A percentile compares a stretch with the other conserved stretches of the same genome.
Evolutionary conservation across 306 rosid species (phyloP).

Genomic region (Quercus suber): DNA sequence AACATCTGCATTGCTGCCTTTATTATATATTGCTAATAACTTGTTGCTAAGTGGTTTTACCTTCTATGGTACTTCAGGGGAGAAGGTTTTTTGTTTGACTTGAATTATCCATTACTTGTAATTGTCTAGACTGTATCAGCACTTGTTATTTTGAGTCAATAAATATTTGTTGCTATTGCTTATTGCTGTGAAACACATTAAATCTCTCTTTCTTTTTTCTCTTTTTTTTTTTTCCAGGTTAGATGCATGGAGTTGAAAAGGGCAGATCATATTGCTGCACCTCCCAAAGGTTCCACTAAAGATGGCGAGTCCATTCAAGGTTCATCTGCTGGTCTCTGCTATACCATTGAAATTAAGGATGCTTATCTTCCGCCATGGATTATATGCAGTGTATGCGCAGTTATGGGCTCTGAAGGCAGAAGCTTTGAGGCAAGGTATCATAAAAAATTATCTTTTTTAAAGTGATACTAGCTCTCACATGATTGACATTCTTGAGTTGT

Average conservation of each 20-base stretch:
- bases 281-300: conserved; percentile 38
- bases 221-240: conserved; percentile 39
- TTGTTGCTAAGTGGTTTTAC: not conserved
- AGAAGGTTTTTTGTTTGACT: not conserved
- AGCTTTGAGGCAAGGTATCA: conserved; percentile 92
- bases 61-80: not conserved
- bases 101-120: not conserved
- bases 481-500: conserved; percentile 7
- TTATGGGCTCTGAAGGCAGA: conserved; percentile 66
- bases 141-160: too few species aligned
- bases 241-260: conserved; percentile 76
- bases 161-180: not conserved
- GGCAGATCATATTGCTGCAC: conserved; percentile 50
- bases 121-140: not conserved
- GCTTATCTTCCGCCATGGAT: conserved; percentile 88
- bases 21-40: not conserved
- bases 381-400: conserved; percentile 50
- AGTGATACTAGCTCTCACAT: not conserved
- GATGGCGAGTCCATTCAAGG: conserved; percentile 40
- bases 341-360: conserved; percentile 76
- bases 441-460: conserved; percentile 7
- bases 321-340: conserved; percentile 44
- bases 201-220: not conserved
- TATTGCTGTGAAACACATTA: conserved; percentile 4
- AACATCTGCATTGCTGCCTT: not conserved